Evolutionary conservation across 306 rosid species (phyloP), one percentile per base, ranked within the genome.

Genomic region (Trifolium subterraneum): DNA sequence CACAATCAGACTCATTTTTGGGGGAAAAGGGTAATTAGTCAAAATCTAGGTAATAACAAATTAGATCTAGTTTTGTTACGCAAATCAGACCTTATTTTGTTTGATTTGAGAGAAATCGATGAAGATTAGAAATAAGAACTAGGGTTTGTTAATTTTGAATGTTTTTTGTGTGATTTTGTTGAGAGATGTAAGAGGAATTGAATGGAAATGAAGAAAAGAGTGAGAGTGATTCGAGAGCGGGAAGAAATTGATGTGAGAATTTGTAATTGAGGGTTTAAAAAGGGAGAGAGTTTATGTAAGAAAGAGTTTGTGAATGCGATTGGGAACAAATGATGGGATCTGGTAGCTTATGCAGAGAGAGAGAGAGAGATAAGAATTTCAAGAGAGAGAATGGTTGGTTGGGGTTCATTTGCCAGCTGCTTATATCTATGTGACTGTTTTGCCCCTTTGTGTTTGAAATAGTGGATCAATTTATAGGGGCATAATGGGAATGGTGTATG

Each of bases 221-320:
- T n/a, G 50, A 45, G 29, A 29, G 33, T 31, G 23, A n/a, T 71
- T 1, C 15, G 47, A 68, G 16, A 71, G 90, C 87, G 88, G 84
- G 89, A 84, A 87, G 79, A 52, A 6, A 78, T 79, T 67, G 84
- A 15, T 5, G 54, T 1, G 31, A 74, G 55, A 74, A 78, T 73
- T 70, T 68, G 79, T 83, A 74, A 44, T 31, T 2, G 12, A 35
- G 73, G 77, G 77, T 74, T 56, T 71, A 67, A 45, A 78, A 71
- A 71, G 78, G 64, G 80, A 64, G 68, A 69, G 78, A 7, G 22
- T 55, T 76, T 12, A 33, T 56, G 25, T 55, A 56, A 22, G 63
- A 35, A 6, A 38, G 56, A 6, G 69, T 0, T 73, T 45, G 20
- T 29, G 68, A 72, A 27, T 23, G 68, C 6, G 77, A 44, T 45